These are phyloP conservation scores for Plantago rigida DNA, from an alignment of 305 asterid genomes.

Conservation along the genomic window DNA sequence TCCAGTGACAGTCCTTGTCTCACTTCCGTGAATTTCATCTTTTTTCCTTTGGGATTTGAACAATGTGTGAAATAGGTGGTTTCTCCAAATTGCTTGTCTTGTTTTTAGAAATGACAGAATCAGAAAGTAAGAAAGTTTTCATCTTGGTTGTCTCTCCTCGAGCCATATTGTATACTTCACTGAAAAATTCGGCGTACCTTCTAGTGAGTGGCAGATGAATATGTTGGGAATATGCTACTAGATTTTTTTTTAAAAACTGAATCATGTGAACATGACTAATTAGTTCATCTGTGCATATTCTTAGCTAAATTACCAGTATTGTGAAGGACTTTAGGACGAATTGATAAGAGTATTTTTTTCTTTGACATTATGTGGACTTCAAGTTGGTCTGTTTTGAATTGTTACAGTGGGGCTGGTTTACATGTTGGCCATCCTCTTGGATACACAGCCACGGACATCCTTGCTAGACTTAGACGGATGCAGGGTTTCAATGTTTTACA, in stretches of 20 bases:
- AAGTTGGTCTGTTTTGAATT: constrained; percentile 22
- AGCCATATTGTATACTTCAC: neutral
- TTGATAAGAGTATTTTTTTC: neutral
- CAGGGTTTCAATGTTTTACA: constrained; percentile 93
- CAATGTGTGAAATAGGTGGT: too few species aligned
- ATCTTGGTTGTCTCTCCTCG: neutral
- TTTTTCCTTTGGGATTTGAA: too few species aligned
- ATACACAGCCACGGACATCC: constrained; percentile 91
- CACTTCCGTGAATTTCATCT: neutral
- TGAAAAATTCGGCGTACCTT: neutral
- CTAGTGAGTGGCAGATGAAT: neutral
- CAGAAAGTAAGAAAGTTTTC: neutral
- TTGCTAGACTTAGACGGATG: constrained; percentile 89
- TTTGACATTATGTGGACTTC: constrained; percentile 11
- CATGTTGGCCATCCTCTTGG: constrained; percentile 99
- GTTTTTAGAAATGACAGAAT: neutral
- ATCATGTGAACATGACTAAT: neutral
- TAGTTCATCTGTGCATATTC: neutral
- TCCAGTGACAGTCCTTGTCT: neutral
- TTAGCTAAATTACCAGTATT: neutral
- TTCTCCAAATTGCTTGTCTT: neutral
- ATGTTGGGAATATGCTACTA: neutral
- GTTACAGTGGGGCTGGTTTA: constrained; percentile 88
- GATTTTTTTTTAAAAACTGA: neutral
- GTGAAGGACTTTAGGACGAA: constrained; percentile 1